Conservation (phyloP, 306 rosid species). For the Gastrolobium villosum region DNA sequence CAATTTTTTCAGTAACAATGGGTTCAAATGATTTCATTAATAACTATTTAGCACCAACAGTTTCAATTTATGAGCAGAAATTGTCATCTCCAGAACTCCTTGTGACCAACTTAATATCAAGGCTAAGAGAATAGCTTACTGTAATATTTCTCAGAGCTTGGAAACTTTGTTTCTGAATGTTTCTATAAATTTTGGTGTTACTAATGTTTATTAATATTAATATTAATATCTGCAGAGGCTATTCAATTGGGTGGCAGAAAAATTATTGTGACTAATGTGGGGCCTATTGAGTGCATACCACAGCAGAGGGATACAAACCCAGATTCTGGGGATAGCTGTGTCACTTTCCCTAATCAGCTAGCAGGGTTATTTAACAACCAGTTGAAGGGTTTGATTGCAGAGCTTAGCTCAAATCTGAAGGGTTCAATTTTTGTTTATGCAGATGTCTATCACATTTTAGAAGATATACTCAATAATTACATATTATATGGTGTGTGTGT, state of each 20-base stretch:
- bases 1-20: slow-evolving; percentile 63
- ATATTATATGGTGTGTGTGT: slow-evolving; percentile 52
- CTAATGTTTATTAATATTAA: not conserved
- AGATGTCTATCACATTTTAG: slow-evolving; percentile 62
- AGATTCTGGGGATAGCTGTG: slow-evolving; percentile 56
- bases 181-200: not conserved
- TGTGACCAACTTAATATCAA: slow-evolving; percentile 62
- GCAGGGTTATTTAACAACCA: slow-evolving; percentile 59
- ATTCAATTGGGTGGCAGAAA: slow-evolving; percentile 67
- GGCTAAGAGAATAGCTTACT: slow-evolving; percentile 60
- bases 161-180: not conserved
- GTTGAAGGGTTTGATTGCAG: slow-evolving; percentile 58
- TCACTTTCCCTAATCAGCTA: slow-evolving; percentile 55
- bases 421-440: slow-evolving; percentile 68
- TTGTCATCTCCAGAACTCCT: slow-evolving; percentile 58
- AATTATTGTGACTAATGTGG: slow-evolving; percentile 66
- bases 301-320: slow-evolving; percentile 66
- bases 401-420: slow-evolving; percentile 53
- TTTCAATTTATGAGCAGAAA: slow-evolving; percentile 42
- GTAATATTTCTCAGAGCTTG: slow-evolving; percentile 42
- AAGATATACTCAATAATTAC: slow-evolving; percentile 65
- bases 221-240: slow-evolving; percentile 60
- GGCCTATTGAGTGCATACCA: slow-evolving; percentile 83
- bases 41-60: slow-evolving; percentile 63
- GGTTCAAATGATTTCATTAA: slow-evolving; percentile 83